A percentile compares a stretch with the other conserved stretches of the same genome.
Evolutionary conservation across 2,329 filamentous ascomycete species (phyloP).

Genomic region (Colletotrichum simmondsii): DNA sequence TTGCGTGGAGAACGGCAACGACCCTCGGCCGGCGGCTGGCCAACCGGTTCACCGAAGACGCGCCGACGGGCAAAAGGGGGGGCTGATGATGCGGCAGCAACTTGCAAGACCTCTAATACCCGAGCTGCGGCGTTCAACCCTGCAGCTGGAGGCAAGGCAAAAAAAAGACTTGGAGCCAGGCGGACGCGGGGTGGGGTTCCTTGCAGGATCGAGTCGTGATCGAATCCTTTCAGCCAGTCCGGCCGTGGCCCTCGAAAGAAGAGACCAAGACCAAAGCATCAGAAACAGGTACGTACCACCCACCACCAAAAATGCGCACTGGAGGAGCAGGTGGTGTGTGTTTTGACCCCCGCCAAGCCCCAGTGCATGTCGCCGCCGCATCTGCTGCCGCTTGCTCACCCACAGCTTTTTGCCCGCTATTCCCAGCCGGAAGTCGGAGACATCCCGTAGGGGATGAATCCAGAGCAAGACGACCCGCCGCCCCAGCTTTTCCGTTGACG

Average conservation of each 20-base stretch:
- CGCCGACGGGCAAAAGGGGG: constrained; percentile 10
- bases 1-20: neutral
- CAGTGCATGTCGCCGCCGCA: constrained; percentile 20
- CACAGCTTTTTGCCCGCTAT: constrained; percentile 5
- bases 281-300: constrained; percentile 23
- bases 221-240: constrained; percentile 17
- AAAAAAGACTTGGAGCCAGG: constrained; percentile 1
- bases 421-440: constrained; percentile 18
- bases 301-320: constrained; percentile 13
- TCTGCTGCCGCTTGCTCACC: constrained; percentile 11
- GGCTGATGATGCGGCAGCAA: neutral
- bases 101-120: constrained; percentile 21
- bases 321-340: constrained; percentile 27
- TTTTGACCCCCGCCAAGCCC: constrained; percentile 32
- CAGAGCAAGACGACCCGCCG: constrained; percentile 4
- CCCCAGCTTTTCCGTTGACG: constrained; percentile 10
- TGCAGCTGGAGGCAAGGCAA: constrained; percentile 18
- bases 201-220: constrained; percentile 28
- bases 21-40: constrained; percentile 21
- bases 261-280: neutral
- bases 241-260: neutral
- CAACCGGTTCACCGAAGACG: neutral
- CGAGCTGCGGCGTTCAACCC: constrained; percentile 24
- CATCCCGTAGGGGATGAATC: constrained; percentile 6
- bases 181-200: constrained; percentile 16